These are phyloP conservation scores for Pulicaria dysenterica DNA, from an alignment of 129 eudicot species.

Conservation along the genomic window DNA sequence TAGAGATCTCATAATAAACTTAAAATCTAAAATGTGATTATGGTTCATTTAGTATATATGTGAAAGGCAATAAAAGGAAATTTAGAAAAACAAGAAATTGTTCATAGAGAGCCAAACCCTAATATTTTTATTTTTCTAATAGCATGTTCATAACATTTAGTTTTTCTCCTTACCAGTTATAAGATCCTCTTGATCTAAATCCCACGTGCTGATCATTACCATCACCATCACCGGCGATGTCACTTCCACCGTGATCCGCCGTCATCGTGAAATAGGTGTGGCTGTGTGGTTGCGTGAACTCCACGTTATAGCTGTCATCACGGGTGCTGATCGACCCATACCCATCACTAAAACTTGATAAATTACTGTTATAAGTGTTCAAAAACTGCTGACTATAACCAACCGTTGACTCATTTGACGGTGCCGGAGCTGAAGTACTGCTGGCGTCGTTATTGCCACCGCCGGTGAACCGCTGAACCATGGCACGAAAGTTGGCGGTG, in stretches of 20 bases:
- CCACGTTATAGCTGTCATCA: constrained; percentile 25
- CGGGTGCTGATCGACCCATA: not conserved
- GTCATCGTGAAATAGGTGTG: constrained; percentile 22
- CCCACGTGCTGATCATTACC: constrained; percentile 13
- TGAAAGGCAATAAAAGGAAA: no score
- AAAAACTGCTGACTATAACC: constrained; percentile 21
- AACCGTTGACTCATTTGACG: constrained; percentile 15
- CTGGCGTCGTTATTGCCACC: not conserved
- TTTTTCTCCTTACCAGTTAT: constrained; percentile 19
- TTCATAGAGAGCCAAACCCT: not conserved
- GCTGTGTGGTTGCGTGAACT: constrained; percentile 6
- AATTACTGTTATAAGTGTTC: constrained; percentile 13
- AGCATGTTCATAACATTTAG: not conserved
- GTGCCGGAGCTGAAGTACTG: not conserved
- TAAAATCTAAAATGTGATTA: no score
- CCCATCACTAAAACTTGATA: constrained; percentile 7
- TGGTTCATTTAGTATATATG: no score
- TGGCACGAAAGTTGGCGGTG: constrained; percentile 83
- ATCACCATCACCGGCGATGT: constrained; percentile 14
- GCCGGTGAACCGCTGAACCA: constrained; percentile 64
- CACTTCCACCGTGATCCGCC: constrained; percentile 32
- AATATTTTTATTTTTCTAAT: not conserved
- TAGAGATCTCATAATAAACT: no score
- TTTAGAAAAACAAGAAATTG: no score
- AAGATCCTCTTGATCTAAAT: constrained; percentile 19